Evolutionary conservation across 2,329 filamentous ascomycete species (phyloP), one percentile per base, ranked within the genome.

Genomic region (Neofusicoccum sp.): DNA sequence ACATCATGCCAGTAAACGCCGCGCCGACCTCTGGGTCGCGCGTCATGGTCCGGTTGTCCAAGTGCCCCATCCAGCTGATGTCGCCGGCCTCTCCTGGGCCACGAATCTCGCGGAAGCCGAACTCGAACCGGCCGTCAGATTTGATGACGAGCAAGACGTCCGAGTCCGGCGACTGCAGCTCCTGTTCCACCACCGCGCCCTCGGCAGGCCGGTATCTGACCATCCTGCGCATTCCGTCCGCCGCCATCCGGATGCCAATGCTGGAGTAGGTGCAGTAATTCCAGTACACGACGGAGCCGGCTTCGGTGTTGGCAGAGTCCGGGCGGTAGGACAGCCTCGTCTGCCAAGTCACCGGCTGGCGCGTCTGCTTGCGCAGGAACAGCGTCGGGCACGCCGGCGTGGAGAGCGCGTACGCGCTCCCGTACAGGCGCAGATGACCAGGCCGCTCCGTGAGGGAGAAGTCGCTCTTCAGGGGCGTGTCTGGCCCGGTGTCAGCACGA

Each of bases 261-360:
- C 73, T 78, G 48, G 70, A 73, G 57, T 77, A 76, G 0, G 77
- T 79, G 63, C 76, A 76, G 43, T 82, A 78, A 47, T 79, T 84
- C 80, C 81, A 84, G 78, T 80, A 86, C 0, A 85, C 67, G 0
- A 80, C 79, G 0, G 79, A 71, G 0, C 84, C 83, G 0, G 83
- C 82, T 70, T 86, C 83, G 2, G 78, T 78, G 1, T 76, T 71
- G 3, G 67, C 44, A 3, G 73, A 72, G 0, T 68, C 71, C 0
- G 82, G 81, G 0, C 70, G 65, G 62, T 85, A 86, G 0, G 76
- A 71, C 11, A 86, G 66, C 2, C 69, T 74, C 0, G 76, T 77
- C 26, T 74, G 69, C 67, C 81, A 84, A 0, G 63, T 71, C 44
- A 79, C 78, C 16, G 65, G 66, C 8, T 75, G 78, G 0, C 78